Conservation (phyloP, 352 stramenopile species). For the Thraustochytrium sp. region DNA sequence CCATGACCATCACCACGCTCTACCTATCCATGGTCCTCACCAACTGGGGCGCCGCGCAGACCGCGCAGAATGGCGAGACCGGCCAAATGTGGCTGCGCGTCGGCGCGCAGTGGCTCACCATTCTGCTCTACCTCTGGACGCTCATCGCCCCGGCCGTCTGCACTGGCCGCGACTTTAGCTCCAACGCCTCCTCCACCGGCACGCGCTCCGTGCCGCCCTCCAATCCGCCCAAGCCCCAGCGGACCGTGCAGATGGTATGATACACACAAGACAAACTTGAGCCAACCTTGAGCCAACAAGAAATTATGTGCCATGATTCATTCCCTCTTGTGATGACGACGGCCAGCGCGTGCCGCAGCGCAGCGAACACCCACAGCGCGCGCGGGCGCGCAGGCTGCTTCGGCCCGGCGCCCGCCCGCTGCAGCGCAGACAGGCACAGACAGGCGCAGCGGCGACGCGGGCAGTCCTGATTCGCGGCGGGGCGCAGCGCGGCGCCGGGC, state of each 20-base stretch:
- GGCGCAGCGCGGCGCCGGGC: too few species aligned
- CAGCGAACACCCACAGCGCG: too few species aligned
- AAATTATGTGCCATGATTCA: too few species aligned
- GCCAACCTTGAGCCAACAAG: too few species aligned
- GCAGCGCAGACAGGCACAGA: too few species aligned
- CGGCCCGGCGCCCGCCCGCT: too few species aligned
- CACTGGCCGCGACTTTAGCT: not conserved
- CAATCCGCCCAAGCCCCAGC: not conserved
- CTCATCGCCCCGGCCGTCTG: conserved; percentile 6
- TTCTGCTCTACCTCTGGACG: conserved; percentile 31
- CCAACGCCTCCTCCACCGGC: not conserved
- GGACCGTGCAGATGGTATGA: conserved; percentile 6
- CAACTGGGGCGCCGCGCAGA: conserved; percentile 23
- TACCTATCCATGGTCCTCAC: conserved; percentile 42
- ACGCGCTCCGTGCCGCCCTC: not conserved
- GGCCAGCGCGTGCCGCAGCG: too few species aligned
- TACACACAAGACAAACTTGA: too few species aligned
- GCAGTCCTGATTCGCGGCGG: too few species aligned
- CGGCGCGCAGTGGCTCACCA: conserved; percentile 17
- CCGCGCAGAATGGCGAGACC: not conserved
- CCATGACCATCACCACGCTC: not conserved
- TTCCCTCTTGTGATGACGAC: too few species aligned
- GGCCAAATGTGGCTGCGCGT: conserved; percentile 32
- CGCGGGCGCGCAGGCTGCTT: too few species aligned
- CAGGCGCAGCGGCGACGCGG: too few species aligned